These are phyloP conservation scores for Penicillium lividum DNA, from an alignment of 495 filamentous ascomycete species.

Conservation along the genomic window DNA sequence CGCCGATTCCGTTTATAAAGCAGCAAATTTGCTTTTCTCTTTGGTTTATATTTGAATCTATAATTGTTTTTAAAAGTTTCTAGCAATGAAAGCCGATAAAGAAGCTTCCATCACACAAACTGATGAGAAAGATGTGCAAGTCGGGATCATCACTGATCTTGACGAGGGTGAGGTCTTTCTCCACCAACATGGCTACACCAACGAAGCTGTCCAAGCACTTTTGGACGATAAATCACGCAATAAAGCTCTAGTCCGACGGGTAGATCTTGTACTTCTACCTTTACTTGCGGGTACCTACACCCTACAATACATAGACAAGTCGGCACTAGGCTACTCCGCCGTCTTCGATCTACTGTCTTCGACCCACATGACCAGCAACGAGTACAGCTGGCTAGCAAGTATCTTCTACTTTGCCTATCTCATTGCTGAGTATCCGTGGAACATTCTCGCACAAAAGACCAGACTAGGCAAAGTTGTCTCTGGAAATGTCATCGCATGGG, in stretches of 20 bases:
- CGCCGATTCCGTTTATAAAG: not conserved
- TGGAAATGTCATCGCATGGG: slow-evolving; percentile 34
- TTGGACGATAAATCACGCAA: slow-evolving; percentile 27
- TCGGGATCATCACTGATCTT: slow-evolving; percentile 30
- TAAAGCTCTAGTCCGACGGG: slow-evolving; percentile 33
- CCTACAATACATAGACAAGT: slow-evolving; percentile 43
- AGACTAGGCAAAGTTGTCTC: slow-evolving; percentile 24
- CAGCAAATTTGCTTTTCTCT: not conserved
- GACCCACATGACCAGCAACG: slow-evolving; percentile 33
- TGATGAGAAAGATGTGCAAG: slow-evolving; percentile 29
- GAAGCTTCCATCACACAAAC: slow-evolving; percentile 12
- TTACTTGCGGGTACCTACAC: slow-evolving; percentile 53
- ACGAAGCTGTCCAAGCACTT: slow-evolving; percentile 21
- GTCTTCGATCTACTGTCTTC: slow-evolving; percentile 36
- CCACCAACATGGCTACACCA: slow-evolving; percentile 31
- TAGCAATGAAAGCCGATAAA: slow-evolving; percentile 9
- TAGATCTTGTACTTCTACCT: slow-evolving; percentile 50
- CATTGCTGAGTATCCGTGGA: slow-evolving; percentile 37
- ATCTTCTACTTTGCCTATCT: slow-evolving; percentile 59
- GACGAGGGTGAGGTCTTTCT: slow-evolving; percentile 39
- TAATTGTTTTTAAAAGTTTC: not conserved
- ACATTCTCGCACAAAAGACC: slow-evolving; percentile 26
- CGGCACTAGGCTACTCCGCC: slow-evolving; percentile 37
- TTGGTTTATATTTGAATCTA: not conserved
- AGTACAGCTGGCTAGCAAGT: slow-evolving; percentile 54